Base-by-base conservation (phyloP, 2,329 filamentous ascomycete species). In the Aspergillus proliferans region DNA sequence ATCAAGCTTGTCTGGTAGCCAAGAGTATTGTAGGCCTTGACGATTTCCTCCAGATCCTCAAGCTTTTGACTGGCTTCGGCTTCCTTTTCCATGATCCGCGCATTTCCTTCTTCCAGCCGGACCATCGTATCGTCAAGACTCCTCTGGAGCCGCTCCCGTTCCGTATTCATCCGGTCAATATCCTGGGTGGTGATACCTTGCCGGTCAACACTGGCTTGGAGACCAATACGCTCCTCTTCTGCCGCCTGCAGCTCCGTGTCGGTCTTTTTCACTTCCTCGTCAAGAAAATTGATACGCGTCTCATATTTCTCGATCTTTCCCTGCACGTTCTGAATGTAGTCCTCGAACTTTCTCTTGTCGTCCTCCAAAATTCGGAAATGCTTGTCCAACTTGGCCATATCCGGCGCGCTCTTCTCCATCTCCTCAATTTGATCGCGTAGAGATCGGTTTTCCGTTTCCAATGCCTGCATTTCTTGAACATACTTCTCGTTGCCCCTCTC, bases 131-230 rank as follows among this genome's bases (percentile, higher is more conserved):
- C 81, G 59, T 95, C 89, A 41, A 95, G 85, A 39, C 85, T 87
- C 60, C 86, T 91, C 56, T 95, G 88, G n/a, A 98, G 79, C 43
- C 93, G 84, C 63, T 98, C 93, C 47, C 91, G 85, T 68, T 98
- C 93, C 33, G 88, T 85, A 59, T 90, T 95, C 92, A 98, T 96
- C 69, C 93, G 89, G 78, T 98, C 93, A 65, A 98, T 97, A 79
- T 98, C 93, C 72, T 93, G 87, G 72, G 96, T 94, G 62, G 90
- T 94, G 66, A 98, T 91, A 2, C 93, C 93, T 65, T 95, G 89
- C 58, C 86, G 85, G 68, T 97, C 93, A 24, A 98, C 90, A 26
- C 87, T 84, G 51, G 86, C 84, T 67, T 97, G 92, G 8, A 98
- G 78, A 26, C 80, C 79, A 39, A 82, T 75, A 53, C 89, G 83